These are phyloP conservation scores for Sophora flavescens DNA, from an alignment of 306 rosid genomes.

Conservation along the genomic window DNA sequence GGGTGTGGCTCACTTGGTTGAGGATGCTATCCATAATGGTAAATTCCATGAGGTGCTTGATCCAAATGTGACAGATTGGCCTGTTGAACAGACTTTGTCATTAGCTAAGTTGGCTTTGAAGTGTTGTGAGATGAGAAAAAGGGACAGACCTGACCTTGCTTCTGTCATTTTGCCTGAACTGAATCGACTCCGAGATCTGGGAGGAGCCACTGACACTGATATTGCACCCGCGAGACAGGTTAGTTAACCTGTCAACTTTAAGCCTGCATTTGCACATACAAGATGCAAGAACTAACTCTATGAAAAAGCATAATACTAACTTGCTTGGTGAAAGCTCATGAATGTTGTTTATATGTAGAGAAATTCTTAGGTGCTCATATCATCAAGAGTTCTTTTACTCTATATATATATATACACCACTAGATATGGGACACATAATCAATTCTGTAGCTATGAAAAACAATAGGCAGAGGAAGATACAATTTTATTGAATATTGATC, in stretches of 20 bases:
- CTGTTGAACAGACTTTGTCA: slow-evolving; percentile 61
- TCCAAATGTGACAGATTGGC: slow-evolving; percentile 74
- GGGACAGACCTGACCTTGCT: slow-evolving; percentile 71
- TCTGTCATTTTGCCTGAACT: slow-evolving; percentile 71
- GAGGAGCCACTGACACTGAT: neutral
- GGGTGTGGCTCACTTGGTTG: slow-evolving; percentile 67
- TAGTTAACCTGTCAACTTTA: neutral
- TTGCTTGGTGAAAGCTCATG: no score
- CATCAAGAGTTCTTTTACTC: no score
- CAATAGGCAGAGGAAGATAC: no score
- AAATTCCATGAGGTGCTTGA: slow-evolving; percentile 58
- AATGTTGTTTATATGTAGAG: no score
- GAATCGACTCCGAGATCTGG: slow-evolving; percentile 53
- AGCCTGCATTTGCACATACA: no score
- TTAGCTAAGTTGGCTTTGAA: slow-evolving; percentile 69
- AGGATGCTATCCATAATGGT: slow-evolving; percentile 64
- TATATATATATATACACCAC: no score
- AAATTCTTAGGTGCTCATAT: no score
- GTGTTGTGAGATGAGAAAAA: slow-evolving; percentile 83
- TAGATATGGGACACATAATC: no score
- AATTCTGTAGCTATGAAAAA: no score
- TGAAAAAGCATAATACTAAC: no score
- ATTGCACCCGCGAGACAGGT: neutral
- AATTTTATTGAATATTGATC: no score
- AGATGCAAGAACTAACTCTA: no score